phyloP scores from a whole-genome alignment of 1,284 basidiomycete species.

The Sanghuangporus baumii region DNA sequence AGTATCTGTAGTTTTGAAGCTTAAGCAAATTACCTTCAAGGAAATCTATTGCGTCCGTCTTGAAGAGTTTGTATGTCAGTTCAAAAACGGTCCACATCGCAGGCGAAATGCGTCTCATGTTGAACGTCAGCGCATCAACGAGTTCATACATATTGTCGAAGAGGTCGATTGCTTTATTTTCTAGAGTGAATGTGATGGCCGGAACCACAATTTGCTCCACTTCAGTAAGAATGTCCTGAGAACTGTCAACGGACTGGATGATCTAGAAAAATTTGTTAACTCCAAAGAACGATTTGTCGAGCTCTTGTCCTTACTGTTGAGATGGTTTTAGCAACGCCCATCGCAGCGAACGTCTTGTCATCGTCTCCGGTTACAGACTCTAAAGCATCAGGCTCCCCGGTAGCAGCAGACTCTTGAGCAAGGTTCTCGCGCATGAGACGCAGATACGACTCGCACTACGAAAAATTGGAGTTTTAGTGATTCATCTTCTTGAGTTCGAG shows the following conservation, averaged over 20 bases:
- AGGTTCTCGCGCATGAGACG: constrained; percentile 68
- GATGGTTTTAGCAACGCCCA: constrained; percentile 81
- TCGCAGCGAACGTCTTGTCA: constrained; percentile 80
- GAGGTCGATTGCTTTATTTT: constrained; percentile 72
- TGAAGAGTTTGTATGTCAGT: constrained; percentile 81
- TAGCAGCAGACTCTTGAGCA: constrained; percentile 45
- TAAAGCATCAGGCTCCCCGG: constrained; percentile 35
- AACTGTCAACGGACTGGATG: constrained; percentile 66
- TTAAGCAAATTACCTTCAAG: constrained; percentile 55
- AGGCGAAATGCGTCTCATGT: constrained; percentile 68
- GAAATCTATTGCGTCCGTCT: constrained; percentile 80
- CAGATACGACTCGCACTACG: constrained; percentile 75
- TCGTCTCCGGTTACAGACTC: constrained; percentile 48
- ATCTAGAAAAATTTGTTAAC: constrained; percentile 38
- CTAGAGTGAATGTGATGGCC: constrained; percentile 71
- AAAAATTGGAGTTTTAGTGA: neutral
- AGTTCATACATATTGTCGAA: constrained; percentile 89
- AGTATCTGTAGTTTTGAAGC: constrained; percentile 1
- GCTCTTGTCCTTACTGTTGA: constrained; percentile 47
- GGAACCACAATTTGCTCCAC: constrained; percentile 82
- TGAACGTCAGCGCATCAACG: constrained; percentile 83
- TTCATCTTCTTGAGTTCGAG: neutral
- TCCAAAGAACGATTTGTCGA: neutral
- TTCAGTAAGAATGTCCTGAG: constrained; percentile 72
- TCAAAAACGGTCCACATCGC: constrained; percentile 88